These are phyloP conservation scores for Moesziomyces sp. DNA, from an alignment of 1,284 basidiomycete genomes.

Conservation along the genomic window DNA sequence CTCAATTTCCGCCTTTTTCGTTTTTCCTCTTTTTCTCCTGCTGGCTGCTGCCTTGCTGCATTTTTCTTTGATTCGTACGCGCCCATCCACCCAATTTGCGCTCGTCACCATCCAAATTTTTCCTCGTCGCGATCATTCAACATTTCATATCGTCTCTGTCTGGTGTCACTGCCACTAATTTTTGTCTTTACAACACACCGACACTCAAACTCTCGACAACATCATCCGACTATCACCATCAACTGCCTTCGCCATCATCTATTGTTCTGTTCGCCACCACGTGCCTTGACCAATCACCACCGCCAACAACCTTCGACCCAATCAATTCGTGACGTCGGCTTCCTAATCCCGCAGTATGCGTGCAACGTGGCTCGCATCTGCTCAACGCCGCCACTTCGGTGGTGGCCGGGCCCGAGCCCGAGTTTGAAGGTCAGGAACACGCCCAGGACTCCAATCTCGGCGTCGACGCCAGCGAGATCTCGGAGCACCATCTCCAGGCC, in stretches of 20 bases:
- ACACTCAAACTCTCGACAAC: background rate
- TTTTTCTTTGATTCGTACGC: too few species aligned
- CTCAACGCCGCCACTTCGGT: slow-evolving; percentile 58
- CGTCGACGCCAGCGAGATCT: slow-evolving; percentile 62
- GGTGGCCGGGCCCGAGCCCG: slow-evolving; percentile 56
- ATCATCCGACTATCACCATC: background rate
- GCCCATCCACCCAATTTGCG: background rate
- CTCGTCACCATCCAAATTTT: slow-evolving; percentile 15
- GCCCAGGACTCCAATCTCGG: slow-evolving; percentile 61
- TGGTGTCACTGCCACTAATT: slow-evolving; percentile 20
- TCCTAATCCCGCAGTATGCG: slow-evolving; percentile 39
- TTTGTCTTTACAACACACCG: background rate
- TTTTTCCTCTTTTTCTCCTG: slow-evolving; percentile 5
- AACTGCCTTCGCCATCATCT: too few species aligned
- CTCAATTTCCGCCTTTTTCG: slow-evolving; percentile 2
- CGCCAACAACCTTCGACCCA: background rate
- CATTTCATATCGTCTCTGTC: slow-evolving; percentile 9
- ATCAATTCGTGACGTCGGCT: background rate
- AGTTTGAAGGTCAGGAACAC: slow-evolving; percentile 60
- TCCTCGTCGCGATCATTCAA: slow-evolving; percentile 24
- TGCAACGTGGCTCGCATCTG: slow-evolving; percentile 57
- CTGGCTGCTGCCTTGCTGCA: slow-evolving; percentile 5
- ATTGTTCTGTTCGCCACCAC: too few species aligned
- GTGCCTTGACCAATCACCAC: background rate
- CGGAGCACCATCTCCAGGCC: slow-evolving; percentile 66